phyloP scores from a whole-genome alignment of 1,284 basidiomycete genomes.

The Cryptococcus sp. region DNA sequence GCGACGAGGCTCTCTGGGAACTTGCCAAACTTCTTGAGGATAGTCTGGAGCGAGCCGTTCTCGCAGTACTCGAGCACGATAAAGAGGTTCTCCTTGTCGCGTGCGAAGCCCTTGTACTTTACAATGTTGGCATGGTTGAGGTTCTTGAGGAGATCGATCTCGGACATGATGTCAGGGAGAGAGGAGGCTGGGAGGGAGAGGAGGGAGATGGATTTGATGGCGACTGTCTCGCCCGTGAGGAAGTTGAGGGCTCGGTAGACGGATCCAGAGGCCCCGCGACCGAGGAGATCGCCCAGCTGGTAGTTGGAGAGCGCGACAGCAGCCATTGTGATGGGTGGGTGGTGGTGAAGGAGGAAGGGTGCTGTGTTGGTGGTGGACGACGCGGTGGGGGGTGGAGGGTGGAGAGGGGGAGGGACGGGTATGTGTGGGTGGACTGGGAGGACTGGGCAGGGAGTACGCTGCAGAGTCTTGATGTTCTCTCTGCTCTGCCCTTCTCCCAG shows the following conservation, averaged over 20 bases:
- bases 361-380: not conserved
- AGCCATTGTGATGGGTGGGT: conserved; percentile 7
- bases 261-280: conserved; percentile 90
- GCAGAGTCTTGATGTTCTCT: too few species aligned
- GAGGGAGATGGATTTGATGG: conserved; percentile 90
- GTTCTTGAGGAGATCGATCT: conserved; percentile 97
- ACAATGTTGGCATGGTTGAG: conserved; percentile 92
- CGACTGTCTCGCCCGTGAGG: conserved; percentile 92
- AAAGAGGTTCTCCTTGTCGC: conserved; percentile 88
- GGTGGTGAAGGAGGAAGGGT: not conserved
- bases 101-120: conserved; percentile 95
- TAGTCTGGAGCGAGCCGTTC: conserved; percentile 92
- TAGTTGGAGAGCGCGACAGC: conserved; percentile 49
- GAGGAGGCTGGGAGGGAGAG: conserved; percentile 89
- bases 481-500: too few species aligned
- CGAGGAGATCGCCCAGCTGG: conserved; percentile 92
- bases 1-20: conserved; percentile 95
- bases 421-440: too few species aligned
- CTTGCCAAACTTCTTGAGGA: conserved; percentile 95
- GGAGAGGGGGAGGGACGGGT: too few species aligned
- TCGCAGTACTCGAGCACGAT: conserved; percentile 97
- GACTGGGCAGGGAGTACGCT: too few species aligned
- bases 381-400: not conserved
- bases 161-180: conserved; percentile 91
- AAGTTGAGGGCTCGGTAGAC: conserved; percentile 94